Percentiles rank a stretch among this genome's conserved stretches.
Conservation (phyloP, 495 filamentous ascomycete species). For the Penicillium pancosmium region DNA sequence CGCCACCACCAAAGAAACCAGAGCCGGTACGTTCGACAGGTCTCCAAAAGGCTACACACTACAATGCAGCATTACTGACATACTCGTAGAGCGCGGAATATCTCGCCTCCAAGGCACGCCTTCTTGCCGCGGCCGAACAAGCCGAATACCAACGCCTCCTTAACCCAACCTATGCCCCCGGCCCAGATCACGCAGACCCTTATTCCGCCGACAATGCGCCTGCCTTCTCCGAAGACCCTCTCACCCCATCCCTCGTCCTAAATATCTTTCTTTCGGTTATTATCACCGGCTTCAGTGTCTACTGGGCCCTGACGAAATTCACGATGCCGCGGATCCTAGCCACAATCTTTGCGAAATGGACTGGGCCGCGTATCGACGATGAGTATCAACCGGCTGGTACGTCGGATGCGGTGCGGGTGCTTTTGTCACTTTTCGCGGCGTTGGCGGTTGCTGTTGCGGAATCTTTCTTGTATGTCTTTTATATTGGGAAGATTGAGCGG, state of each 20-base stretch:
- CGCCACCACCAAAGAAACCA: constrained; percentile 75
- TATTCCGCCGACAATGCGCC: constrained; percentile 9
- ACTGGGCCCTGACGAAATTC: constrained; percentile 55
- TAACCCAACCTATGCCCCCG: constrained; percentile 40
- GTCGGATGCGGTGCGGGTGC: constrained; percentile 40
- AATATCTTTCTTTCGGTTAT: constrained; percentile 52
- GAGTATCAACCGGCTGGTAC: constrained; percentile 19
- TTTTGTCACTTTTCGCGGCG: constrained; percentile 44
- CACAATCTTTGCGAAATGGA: constrained; percentile 61
- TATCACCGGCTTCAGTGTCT: constrained; percentile 50
- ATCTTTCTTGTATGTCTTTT: constrained; percentile 84
- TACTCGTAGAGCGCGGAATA: constrained; percentile 75
- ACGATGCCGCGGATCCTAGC: constrained; percentile 47
- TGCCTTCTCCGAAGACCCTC: constrained; percentile 24
- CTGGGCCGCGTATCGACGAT: constrained; percentile 45
- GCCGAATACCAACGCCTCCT: constrained; percentile 78
- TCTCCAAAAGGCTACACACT: constrained; percentile 1
- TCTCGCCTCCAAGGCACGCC: constrained; percentile 82
- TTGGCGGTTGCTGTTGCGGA: constrained; percentile 80
- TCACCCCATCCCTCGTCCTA: constrained; percentile 48
- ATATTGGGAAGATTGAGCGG: constrained; percentile 74
- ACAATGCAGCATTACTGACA: constrained; percentile 11
- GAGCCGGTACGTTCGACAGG: constrained; percentile 64
- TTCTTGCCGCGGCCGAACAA: constrained; percentile 78
- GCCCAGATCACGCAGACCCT: constrained; percentile 48